Evolutionary conservation across 2,329 filamentous ascomycete genomes (phyloP), one percentile per base, ranked within the genome.

Genomic region (Fusarium guadeloupense): DNA sequence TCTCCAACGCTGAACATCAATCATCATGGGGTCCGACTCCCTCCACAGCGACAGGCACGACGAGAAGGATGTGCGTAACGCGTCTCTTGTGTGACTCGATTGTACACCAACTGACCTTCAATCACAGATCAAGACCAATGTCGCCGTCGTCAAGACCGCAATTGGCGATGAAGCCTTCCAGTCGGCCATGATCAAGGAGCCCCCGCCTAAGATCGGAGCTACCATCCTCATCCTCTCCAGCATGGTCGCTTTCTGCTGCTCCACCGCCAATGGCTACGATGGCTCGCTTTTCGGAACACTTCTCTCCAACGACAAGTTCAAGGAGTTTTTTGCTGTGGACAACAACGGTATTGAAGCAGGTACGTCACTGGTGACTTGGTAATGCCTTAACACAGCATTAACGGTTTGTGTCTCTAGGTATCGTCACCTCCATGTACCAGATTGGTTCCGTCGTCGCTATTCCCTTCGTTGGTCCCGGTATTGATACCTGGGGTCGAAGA

Each of bases 231-330:
- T 72, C 51, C 10, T 67, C 3, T 57, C 67, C 38, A 67, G 64
- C 9, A 34, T 62, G 23, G 66, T 72, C 5, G 69, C 69, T 6
- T 72, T 72, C 54, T 72, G 67, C 52, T 72, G 69, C 34, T 71
- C 68, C 1, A 72, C 69, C 16, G 62, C 67, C 50, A 72, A 72
- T 62, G 71, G 70, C 9, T 72, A 66, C 35, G 84, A 87, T 62
- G 83, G 83, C 31, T 83, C 67, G 3, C 77, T 88, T 43, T 78
- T 81, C 68, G 73, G 75, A 9, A 76, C 79, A 6, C 83, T 85
- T 57, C 84, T 69, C 4, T 6, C 63, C 13, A 67, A 85, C 77
- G 43, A 74, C 0, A 71, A 77, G 1, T 85, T 84, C 64, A 82
- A 83, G 49, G 56, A 71, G 1, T 81, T 78, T 5, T 85, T 85